A percentile compares a stretch with the other conserved stretches of the same genome.
Evolutionary conservation across 495 filamentous ascomycete genomes (phyloP).

Genomic region (Lichina pygmaea): DNA sequence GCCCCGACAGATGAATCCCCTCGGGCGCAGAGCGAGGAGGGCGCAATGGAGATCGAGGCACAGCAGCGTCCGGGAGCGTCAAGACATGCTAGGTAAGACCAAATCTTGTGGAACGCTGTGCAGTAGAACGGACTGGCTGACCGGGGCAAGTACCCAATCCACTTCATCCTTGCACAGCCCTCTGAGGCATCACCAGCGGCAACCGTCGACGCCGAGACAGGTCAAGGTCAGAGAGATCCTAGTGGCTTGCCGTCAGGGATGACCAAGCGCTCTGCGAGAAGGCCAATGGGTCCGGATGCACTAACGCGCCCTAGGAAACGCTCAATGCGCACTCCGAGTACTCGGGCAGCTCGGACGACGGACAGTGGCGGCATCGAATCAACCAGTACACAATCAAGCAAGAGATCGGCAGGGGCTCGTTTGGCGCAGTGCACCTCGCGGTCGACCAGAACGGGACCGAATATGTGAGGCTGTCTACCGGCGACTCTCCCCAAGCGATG

Average conservation of each 20-base stretch:
- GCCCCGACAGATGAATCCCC: too few species aligned
- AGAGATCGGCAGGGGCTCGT: constrained; percentile 88
- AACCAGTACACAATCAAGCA: constrained; percentile 89
- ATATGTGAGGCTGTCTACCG: constrained; percentile 36
- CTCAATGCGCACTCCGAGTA: constrained; percentile 76
- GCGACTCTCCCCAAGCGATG: too few species aligned
- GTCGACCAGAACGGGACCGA: constrained; percentile 75
- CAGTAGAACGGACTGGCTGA: too few species aligned
- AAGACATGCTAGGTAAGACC: too few species aligned
- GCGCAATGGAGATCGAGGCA: too few species aligned
- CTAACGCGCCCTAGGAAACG: constrained; percentile 38
- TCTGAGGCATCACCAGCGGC: constrained; percentile 46
- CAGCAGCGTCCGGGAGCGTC: too few species aligned
- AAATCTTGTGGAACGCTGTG: too few species aligned
- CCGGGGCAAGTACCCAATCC: constrained; percentile 6
- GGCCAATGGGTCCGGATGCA: not conserved
- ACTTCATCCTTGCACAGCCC: constrained; percentile 33
- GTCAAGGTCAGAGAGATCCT: constrained; percentile 28
- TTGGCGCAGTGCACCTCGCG: constrained; percentile 79
- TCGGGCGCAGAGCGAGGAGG: too few species aligned
- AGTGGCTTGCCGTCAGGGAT: not conserved
- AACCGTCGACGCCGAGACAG: constrained; percentile 38
- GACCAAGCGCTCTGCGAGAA: too few species aligned
- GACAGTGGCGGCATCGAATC: constrained; percentile 49
- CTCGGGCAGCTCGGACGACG: constrained; percentile 61